A percentile compares a stretch with the other conserved stretches of the same genome.
These are phyloP conservation scores for Plasmodium cynomolgi DNA, from an alignment of 169 alveolate species.

Conservation along the genomic window DNA sequence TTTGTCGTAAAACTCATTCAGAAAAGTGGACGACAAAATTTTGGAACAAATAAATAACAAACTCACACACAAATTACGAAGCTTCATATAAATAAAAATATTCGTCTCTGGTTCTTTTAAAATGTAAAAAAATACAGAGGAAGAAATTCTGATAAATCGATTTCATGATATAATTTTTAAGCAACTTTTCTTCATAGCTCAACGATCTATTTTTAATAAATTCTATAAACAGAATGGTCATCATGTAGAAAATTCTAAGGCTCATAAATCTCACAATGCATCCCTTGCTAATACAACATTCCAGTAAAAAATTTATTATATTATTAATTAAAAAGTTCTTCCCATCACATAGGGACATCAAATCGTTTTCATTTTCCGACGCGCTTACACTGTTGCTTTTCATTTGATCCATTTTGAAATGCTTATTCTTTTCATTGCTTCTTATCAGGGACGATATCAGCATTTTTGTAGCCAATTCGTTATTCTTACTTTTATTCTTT, in stretches of 20 bases:
- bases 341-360: slow-evolving; percentile 28
- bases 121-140: slow-evolving; percentile 35
- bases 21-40: slow-evolving; percentile 8
- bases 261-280: slow-evolving; percentile 47
- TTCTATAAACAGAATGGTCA: slow-evolving; percentile 27
- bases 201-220: slow-evolving; percentile 16
- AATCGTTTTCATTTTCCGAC: slow-evolving; percentile 47
- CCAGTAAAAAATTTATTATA: slow-evolving; percentile 62
- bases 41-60: slow-evolving; percentile 47
- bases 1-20: slow-evolving; percentile 60
- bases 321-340: slow-evolving; percentile 47
- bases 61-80: slow-evolving; percentile 46
- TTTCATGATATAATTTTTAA: slow-evolving; percentile 39
- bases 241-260: slow-evolving; percentile 28
- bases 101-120: slow-evolving; percentile 67
- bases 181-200: slow-evolving; percentile 33
- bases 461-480: not conserved
- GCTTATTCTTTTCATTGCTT: slow-evolving; percentile 26
- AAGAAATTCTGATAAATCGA: slow-evolving; percentile 56
- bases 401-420: not conserved
- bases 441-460: not conserved
- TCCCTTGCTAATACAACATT: slow-evolving; percentile 60
- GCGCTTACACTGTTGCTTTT: not conserved
- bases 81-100: slow-evolving; percentile 45
- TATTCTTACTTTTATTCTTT: not conserved